Evolutionary conservation across 2,329 filamentous ascomycete species (phyloP).

Genomic region (Fusarium pilosicola): DNA sequence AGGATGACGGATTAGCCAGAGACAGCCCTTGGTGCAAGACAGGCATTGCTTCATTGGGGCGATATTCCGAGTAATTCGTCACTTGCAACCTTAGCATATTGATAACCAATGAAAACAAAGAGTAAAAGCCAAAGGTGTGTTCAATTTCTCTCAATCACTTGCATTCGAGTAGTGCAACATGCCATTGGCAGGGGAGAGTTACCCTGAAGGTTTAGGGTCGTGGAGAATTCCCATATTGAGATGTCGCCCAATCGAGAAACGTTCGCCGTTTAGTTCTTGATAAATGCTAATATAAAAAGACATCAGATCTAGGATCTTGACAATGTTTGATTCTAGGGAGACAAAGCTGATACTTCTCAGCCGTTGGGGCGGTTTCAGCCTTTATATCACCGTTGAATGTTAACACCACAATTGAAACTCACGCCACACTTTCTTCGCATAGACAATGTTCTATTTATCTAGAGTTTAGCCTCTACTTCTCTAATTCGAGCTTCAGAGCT

Average conservation of each 20-base stretch:
- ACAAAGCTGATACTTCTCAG: neutral
- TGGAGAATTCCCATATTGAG: neutral
- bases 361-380: neutral
- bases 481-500: neutral
- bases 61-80: too few species aligned
- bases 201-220: neutral
- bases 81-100: too few species aligned
- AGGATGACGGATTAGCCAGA: neutral
- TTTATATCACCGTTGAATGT: neutral
- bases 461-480: neutral
- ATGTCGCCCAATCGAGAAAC: neutral
- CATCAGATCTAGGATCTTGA: neutral
- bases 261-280: too few species aligned
- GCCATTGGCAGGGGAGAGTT: neutral
- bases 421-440: too few species aligned
- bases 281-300: neutral
- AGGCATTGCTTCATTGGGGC: neutral
- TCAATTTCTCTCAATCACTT: neutral
- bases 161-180: neutral
- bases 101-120: neutral
- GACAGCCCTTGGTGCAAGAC: neutral
- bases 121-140: too few species aligned
- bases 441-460: neutral
- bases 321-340: fast-evolving
- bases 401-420: neutral